Percentiles rank a stretch among this genome's conserved stretches.
Evolutionary conservation across 2,329 filamentous ascomycete genomes (phyloP).

Genomic region (Cercospora sp.): DNA sequence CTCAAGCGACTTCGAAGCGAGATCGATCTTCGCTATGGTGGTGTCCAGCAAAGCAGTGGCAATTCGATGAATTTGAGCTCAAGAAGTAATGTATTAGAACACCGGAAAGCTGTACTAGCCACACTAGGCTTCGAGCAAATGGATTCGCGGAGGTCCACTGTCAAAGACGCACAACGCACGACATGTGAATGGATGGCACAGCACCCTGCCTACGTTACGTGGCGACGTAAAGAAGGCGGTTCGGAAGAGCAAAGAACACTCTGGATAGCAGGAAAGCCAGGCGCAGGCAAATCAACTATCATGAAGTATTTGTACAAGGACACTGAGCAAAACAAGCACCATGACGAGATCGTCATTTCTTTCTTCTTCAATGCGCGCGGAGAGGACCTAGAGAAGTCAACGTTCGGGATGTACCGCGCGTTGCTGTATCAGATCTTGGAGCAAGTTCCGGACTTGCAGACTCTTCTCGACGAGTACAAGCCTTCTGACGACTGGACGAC

Average conservation of each 20-base stretch:
- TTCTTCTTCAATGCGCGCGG: constrained; percentile 56
- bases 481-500: constrained; percentile 19
- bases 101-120: background rate
- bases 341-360: constrained; percentile 36
- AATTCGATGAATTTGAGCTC: background rate
- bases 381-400: constrained; percentile 47
- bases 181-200: constrained; percentile 49
- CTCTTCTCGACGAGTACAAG: constrained; percentile 33
- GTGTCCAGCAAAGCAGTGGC: background rate
- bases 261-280: constrained; percentile 45
- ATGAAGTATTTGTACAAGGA: constrained; percentile 34
- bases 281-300: constrained; percentile 44
- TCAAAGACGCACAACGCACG: constrained; percentile 41
- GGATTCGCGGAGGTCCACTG: constrained; percentile 41
- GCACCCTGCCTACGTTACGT: constrained; percentile 40
- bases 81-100: background rate
- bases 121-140: constrained; percentile 44
- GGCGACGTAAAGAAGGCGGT: constrained; percentile 36
- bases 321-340: constrained; percentile 19
- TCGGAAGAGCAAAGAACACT: constrained; percentile 37
- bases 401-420: constrained; percentile 53
- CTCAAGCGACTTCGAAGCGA: background rate
- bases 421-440: constrained; percentile 51
- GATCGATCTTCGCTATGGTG: background rate
- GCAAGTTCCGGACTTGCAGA: constrained; percentile 38